Evolutionary conservation across 805 yeast species (phyloP).

Genomic region (Yarrowia keelungensis): DNA sequence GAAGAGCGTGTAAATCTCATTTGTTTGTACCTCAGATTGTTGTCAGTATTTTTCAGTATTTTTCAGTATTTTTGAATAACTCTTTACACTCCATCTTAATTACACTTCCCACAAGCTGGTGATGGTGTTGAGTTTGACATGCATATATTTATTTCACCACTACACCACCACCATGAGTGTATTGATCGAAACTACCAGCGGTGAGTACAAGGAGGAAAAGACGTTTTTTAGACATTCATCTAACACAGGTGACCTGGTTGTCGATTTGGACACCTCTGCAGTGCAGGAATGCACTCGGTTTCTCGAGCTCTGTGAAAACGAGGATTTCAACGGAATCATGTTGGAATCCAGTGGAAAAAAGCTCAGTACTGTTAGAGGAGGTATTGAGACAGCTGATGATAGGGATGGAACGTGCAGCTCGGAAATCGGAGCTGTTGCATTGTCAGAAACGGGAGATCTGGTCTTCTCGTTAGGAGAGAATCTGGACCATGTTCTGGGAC

Average conservation of each 20-base stretch:
- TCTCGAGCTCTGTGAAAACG: constrained; percentile 23
- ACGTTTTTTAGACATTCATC: background rate
- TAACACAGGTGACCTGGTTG: constrained; percentile 37
- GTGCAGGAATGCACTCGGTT: constrained; percentile 18
- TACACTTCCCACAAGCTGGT: too few species aligned
- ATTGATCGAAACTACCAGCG: constrained; percentile 31
- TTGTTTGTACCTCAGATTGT: too few species aligned
- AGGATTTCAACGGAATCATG: constrained; percentile 36
- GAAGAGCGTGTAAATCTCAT: too few species aligned
- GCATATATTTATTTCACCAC: background rate
- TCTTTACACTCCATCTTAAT: too few species aligned
- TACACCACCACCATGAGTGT: constrained; percentile 22
- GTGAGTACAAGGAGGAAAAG: constrained; percentile 6
- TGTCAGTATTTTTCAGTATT: too few species aligned
- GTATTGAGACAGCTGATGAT: background rate
- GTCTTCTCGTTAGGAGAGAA: constrained; percentile 60
- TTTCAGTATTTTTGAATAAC: too few species aligned
- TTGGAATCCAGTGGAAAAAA: background rate
- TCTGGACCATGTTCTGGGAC: constrained; percentile 81
- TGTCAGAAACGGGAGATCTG: background rate
- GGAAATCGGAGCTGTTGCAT: constrained; percentile 7
- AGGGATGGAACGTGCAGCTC: background rate
- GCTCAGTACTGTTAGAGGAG: constrained; percentile 4
- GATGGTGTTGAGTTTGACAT: constrained; percentile 21
- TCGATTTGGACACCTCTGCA: constrained; percentile 18